phyloP scores from a whole-genome alignment of 768 basidiomycete species.

The Coprinellus micaceus region DNA sequence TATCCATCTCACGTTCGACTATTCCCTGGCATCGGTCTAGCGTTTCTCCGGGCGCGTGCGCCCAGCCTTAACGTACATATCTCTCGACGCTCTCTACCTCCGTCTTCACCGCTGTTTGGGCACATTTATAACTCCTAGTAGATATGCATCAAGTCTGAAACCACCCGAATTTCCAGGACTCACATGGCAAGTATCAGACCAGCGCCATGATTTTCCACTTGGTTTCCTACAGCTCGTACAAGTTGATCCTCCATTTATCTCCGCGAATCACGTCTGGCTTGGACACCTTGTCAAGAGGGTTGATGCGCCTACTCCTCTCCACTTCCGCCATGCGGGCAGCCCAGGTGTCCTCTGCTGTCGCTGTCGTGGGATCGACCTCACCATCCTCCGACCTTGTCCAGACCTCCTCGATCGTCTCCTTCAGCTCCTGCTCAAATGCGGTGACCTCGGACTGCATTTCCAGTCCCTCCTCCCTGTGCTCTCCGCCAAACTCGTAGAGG shows the following conservation, averaged over 20 bases:
- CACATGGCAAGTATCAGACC: too few relatives aligned
- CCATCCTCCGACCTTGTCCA: slow-evolving; percentile 51
- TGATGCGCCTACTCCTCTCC: slow-evolving; percentile 42
- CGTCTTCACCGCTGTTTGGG: too few relatives aligned
- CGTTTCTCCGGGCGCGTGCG: too few relatives aligned
- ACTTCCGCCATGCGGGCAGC: slow-evolving; percentile 50
- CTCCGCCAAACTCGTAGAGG: slow-evolving; percentile 62
- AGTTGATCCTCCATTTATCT: slow-evolving; percentile 41
- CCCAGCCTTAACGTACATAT: too few relatives aligned
- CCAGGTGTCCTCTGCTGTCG: slow-evolving; percentile 39
- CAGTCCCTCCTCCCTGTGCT: slow-evolving; percentile 64
- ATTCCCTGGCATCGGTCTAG: too few relatives aligned
- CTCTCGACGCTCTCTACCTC: too few relatives aligned
- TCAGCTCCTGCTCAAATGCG: slow-evolving; percentile 55
- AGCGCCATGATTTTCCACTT: neutral
- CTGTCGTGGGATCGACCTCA: slow-evolving; percentile 20
- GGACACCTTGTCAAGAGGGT: slow-evolving; percentile 49
- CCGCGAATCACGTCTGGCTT: slow-evolving; percentile 43
- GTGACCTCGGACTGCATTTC: slow-evolving; percentile 58
- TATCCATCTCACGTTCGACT: too few relatives aligned
- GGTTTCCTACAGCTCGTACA: slow-evolving; percentile 31
- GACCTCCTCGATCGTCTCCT: slow-evolving; percentile 55
- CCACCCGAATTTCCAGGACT: too few relatives aligned
- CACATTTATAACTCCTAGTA: too few relatives aligned
- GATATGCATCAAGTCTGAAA: too few relatives aligned